Evolutionary conservation across 257 asterid genomes (phyloP).

Genomic region (Solanum sparsipilum): DNA sequence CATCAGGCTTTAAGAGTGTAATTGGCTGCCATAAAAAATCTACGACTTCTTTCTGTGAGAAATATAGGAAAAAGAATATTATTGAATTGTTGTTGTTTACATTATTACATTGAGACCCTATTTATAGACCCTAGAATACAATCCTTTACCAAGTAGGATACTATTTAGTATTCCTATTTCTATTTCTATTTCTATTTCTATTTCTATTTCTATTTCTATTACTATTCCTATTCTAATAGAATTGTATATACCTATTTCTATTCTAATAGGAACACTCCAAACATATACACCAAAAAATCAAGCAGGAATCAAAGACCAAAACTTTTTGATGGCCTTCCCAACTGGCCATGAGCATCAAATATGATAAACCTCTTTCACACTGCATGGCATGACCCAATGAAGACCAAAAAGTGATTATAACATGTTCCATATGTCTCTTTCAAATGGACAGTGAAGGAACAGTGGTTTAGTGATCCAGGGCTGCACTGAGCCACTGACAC

Average conservation of each 20-base stretch:
- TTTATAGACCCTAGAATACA: too few species aligned
- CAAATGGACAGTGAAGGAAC: neutral
- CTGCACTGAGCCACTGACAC: neutral
- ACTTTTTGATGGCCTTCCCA: neutral
- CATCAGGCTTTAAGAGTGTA: neutral
- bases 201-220: too few species aligned
- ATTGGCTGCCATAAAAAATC: neutral
- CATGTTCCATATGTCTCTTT: neutral
- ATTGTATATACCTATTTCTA: too few species aligned
- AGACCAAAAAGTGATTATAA: neutral
- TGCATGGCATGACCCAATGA: neutral
- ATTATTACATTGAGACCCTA: too few species aligned
- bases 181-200: too few species aligned
- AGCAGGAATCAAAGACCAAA: neutral
- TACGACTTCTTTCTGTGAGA: neutral
- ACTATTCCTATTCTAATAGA: too few species aligned
- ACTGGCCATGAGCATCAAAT: neutral
- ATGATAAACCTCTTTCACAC: neutral
- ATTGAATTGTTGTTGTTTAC: too few species aligned
- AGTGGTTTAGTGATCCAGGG: neutral
- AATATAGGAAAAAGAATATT: too few species aligned
- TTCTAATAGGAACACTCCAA: neutral
- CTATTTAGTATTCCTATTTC: too few species aligned
- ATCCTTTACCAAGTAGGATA: too few species aligned
- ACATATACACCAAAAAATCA: neutral